Percentiles rank a stretch among this genome's conserved stretches.
phyloP scores from a whole-genome alignment of 345 rosid species.

The Lumnitzera racemosa region DNA sequence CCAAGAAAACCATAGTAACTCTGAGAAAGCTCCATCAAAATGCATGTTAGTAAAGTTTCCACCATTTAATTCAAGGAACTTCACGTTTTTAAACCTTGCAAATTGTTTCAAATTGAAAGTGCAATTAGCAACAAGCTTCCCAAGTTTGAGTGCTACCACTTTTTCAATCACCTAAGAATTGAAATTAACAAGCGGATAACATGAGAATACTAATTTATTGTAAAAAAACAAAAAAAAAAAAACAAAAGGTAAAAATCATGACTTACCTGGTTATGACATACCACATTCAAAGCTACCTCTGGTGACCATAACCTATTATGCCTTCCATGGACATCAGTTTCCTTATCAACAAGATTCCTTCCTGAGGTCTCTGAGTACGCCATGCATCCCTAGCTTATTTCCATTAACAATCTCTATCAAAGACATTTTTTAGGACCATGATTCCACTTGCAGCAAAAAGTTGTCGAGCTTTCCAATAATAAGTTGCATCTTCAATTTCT shows the following conservation, averaged over 20 bases:
- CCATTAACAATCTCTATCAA: neutral
- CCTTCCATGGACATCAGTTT: neutral
- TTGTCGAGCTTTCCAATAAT: neutral
- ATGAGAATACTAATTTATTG: neutral
- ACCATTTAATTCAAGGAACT: conserved; percentile 10
- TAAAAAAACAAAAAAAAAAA: too few species aligned
- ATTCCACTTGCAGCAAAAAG: neutral
- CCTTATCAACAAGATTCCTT: conserved; percentile 15
- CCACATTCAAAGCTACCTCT: conserved; percentile 11
- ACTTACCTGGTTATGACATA: conserved; percentile 10
- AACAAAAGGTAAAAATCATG: neutral
- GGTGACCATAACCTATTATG: conserved; percentile 19
- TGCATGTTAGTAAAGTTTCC: neutral
- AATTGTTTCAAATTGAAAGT: conserved; percentile 7
- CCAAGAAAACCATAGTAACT: conserved; percentile 18
- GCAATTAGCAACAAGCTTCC: neutral
- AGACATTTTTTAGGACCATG: neutral
- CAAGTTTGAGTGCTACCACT: conserved; percentile 15
- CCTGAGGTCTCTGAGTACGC: conserved; percentile 18
- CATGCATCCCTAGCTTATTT: neutral
- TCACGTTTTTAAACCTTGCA: conserved; percentile 11
- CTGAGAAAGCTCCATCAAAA: neutral
- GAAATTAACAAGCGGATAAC: neutral
- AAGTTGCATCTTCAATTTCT: neutral
- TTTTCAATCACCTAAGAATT: conserved; percentile 12